Conservation (phyloP, 139 green algal genomes). For the Chlamydomonas applanata region DNA sequence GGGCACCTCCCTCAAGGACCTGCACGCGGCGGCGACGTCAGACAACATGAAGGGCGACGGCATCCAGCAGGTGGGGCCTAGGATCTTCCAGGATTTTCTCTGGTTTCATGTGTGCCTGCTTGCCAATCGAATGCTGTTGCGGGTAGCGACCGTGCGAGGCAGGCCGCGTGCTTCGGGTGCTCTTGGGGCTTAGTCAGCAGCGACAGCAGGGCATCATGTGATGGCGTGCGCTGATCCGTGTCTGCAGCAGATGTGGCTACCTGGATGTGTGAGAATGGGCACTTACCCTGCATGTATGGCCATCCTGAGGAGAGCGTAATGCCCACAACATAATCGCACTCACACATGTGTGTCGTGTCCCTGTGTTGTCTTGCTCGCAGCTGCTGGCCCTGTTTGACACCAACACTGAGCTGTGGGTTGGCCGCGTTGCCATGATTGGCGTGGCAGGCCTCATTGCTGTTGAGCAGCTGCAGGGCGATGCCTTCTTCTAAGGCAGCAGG, state of each 20-base stretch:
- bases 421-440: conserved; percentile 55
- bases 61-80: neutral
- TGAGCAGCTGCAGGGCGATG: conserved; percentile 46
- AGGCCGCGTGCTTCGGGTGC: no score
- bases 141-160: no score
- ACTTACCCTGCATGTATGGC: neutral
- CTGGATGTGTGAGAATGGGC: neutral
- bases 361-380: no score
- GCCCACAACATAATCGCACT: no score
- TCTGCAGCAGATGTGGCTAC: no score
- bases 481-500: conserved; percentile 49
- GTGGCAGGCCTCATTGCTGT: conserved; percentile 29
- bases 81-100: no score
- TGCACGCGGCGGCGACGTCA: conserved; percentile 38
- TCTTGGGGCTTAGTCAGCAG: no score
- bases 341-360: neutral
- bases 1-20: conserved; percentile 39
- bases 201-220: no score
- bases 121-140: no score
- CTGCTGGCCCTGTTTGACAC: conserved; percentile 45
- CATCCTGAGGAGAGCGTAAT: no score
- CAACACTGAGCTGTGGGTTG: conserved; percentile 48
- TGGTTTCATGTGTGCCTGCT: no score
- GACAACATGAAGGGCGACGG: conserved; percentile 38
- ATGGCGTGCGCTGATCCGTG: no score